Conservation (phyloP, 768 basidiomycete species). For the Fomitopsis serialis region DNA sequence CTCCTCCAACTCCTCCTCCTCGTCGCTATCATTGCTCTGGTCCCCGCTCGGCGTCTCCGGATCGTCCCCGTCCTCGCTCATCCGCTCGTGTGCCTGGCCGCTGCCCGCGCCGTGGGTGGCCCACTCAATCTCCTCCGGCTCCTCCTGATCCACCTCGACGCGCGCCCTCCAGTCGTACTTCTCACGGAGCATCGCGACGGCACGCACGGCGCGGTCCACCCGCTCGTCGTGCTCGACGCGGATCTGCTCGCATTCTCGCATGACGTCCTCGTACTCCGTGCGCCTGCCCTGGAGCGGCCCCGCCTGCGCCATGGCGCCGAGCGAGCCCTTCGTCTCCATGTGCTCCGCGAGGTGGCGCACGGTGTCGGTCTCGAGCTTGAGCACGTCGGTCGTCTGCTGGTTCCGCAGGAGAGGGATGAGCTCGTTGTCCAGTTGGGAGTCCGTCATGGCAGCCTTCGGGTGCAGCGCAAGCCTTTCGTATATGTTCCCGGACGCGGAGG, state of each 20-base stretch:
- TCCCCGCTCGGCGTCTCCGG: conserved; percentile 18
- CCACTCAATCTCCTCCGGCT: conserved; percentile 75
- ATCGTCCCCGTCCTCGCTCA: conserved; percentile 25
- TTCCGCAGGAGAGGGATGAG: conserved; percentile 72
- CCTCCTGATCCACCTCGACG: conserved; percentile 74
- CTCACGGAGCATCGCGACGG: conserved; percentile 72
- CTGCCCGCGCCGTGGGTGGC: conserved; percentile 27
- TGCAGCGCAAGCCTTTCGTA: conserved; percentile 68
- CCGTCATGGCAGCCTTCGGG: conserved; percentile 41
- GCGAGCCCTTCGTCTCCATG: conserved; percentile 35
- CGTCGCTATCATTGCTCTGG: conserved; percentile 26
- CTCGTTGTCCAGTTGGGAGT: conserved; percentile 66
- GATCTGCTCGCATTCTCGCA: conserved; percentile 62
- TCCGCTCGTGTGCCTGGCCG: conserved; percentile 9
- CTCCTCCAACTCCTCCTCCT: conserved; percentile 27
- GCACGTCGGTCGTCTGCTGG: conserved; percentile 73
- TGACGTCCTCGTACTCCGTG: conserved; percentile 49
- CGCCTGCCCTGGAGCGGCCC: conserved; percentile 29
- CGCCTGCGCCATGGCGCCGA: conserved; percentile 29
- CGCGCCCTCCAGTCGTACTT: conserved; percentile 80
- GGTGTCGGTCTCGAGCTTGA: conserved; percentile 64
- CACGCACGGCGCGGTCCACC: conserved; percentile 73
- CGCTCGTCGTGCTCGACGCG: conserved; percentile 67
- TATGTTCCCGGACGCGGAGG: conserved; percentile 31
- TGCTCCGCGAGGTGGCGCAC: conserved; percentile 66